phyloP scores from a whole-genome alignment of 495 filamentous ascomycete genomes.

The Usnea hakonensis region DNA sequence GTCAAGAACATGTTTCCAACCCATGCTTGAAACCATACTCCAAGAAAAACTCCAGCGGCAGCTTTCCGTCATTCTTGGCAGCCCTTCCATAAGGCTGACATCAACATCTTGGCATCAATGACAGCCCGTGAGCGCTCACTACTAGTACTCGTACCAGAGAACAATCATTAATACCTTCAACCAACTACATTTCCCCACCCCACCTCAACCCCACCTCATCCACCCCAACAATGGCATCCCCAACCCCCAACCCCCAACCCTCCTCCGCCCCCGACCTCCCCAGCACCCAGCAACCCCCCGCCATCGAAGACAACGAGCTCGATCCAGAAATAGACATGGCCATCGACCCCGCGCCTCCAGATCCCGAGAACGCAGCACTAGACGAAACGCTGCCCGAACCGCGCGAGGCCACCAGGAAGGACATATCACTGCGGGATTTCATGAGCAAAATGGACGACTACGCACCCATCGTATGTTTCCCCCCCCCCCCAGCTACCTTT shows the following conservation, averaged over 20 bases:
- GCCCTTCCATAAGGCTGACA: neutral
- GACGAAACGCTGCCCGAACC: slow-evolving; percentile 24
- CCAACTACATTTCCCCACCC: too few species aligned
- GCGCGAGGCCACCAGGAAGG: slow-evolving; percentile 69
- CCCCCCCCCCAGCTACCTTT: neutral
- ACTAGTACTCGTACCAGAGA: too few species aligned
- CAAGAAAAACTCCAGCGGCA: too few species aligned
- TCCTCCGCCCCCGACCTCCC: slow-evolving; percentile 4
- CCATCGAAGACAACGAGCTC: slow-evolving; percentile 24
- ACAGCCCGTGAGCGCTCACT: too few species aligned
- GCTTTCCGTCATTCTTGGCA: too few species aligned
- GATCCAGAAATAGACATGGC: slow-evolving; percentile 43
- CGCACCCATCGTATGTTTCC: slow-evolving; percentile 73
- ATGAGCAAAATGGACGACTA: slow-evolving; percentile 96
- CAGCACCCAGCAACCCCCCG: neutral
- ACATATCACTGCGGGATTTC: slow-evolving; percentile 84
- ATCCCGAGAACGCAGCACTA: slow-evolving; percentile 21
- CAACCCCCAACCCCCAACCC: neutral
- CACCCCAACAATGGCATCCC: neutral
- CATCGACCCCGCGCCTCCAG: slow-evolving; percentile 22
- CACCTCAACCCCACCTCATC: too few species aligned
- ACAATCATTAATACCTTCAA: neutral
- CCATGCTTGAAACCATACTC: too few species aligned
- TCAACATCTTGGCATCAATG: neutral
- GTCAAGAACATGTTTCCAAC: too few species aligned